Evolutionary conservation across 2,329 filamentous ascomycete species (phyloP), one percentile per base, ranked within the genome.

Genomic region (Fusarium transvaalense): DNA sequence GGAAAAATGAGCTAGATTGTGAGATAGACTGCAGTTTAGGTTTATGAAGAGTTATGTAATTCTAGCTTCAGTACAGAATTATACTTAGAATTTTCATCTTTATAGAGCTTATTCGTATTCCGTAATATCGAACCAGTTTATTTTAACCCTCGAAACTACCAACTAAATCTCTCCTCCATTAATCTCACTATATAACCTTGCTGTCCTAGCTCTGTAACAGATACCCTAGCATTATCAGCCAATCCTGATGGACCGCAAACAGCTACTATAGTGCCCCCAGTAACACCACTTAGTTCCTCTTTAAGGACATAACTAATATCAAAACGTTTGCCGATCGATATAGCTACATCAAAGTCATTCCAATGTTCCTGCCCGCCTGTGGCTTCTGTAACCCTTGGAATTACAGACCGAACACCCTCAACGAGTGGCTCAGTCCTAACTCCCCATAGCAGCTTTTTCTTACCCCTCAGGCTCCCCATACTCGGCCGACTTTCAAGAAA

Each of bases 361-460:
- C 51, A 54, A 34, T 12, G 3, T 12, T 54, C 29, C 8, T 17
- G 17, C 0, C 21, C 13, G 12, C 29, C 12, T 5, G 6, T 1
- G 15, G 29, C 13, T 3, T 8, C 12, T 4, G 10, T 17, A 8
- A 41, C 7, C 3, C 25, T 27, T 3, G 35, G 27, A 13, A 52
- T n/a, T 3, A 52, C 9, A 17, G 10, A 6, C n/a, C 48, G 27
- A 4, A 52, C 48, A 3, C 27, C 25, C 2, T 52, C 35, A 5
- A 52, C 48, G 5, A 52, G 48, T 14, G 48, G 48, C n/a, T 41
- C 48, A 6, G 48, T 52, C 19, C 48, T 32, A 3, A 41, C 48
- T 14, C 75, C 75, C 76, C 76, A 77, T 52, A 66, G 74, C 2
- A 77, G 46, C 60, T 73, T 77, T n/a, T 68, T 73, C 2, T 59